These are phyloP conservation scores for Tremellales sp. DNA, from an alignment of 1,284 basidiomycete species.

Conservation along the genomic window DNA sequence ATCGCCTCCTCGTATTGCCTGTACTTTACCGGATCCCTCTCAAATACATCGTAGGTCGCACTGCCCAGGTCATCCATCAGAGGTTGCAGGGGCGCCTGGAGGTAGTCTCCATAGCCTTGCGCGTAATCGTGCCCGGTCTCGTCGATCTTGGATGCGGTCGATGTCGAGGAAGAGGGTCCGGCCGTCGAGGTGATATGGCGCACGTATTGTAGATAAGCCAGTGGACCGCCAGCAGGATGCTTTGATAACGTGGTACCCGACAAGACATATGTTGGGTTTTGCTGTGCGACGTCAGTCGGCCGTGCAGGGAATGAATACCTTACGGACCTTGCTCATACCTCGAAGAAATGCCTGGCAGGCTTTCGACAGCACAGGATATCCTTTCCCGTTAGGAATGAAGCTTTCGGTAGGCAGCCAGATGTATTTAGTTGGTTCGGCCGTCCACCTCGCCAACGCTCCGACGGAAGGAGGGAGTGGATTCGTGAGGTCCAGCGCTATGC, in stretches of 20 bases:
- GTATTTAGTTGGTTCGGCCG: constrained; percentile 82
- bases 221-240: constrained; percentile 75
- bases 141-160: constrained; percentile 31
- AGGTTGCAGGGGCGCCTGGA: constrained; percentile 95
- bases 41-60: constrained; percentile 94
- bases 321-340: constrained; percentile 73
- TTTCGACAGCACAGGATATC: constrained; percentile 94
- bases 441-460: constrained; percentile 75
- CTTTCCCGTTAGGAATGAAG: constrained; percentile 94
- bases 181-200: constrained; percentile 70
- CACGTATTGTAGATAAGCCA: constrained; percentile 87
- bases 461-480: constrained; percentile 74
- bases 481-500: constrained; percentile 78
- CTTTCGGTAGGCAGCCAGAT: constrained; percentile 83
- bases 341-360: constrained; percentile 82
- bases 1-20: constrained; percentile 84
- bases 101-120: constrained; percentile 86
- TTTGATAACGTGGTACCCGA: constrained; percentile 61
- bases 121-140: constrained; percentile 76
- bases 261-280: constrained; percentile 75
- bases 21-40: constrained; percentile 97
- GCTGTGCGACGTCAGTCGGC: constrained; percentile 50
- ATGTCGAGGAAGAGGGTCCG: constrained; percentile 22
- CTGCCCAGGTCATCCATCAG: constrained; percentile 96
- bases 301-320: neutral